Conservation (phyloP, 495 filamentous ascomycete genomes). For the Podospora anserina region DNA sequence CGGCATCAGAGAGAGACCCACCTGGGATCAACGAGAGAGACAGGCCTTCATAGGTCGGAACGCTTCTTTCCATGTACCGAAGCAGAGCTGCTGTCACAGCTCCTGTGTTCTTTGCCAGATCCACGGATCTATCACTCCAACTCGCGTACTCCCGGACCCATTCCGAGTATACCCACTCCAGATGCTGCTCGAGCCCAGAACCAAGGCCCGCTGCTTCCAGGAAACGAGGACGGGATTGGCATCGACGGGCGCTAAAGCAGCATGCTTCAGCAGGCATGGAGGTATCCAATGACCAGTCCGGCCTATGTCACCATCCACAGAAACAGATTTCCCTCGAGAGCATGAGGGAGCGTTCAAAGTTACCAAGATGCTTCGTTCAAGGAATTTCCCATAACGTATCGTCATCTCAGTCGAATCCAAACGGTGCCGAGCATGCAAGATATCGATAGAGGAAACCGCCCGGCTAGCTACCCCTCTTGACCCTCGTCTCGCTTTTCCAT, state of each 20-base stretch:
- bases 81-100: not conserved
- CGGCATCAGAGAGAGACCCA: not conserved
- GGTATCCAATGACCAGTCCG: not conserved
- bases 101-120: conserved; percentile 11
- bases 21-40: not conserved
- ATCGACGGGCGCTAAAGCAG: conserved; percentile 17
- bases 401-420: not conserved
- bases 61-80: conserved; percentile 6
- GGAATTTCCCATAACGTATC: not conserved
- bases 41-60: conserved; percentile 11
- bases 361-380: not conserved
- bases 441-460: conserved; percentile 1
- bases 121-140: conserved; percentile 16
- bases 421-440: not conserved
- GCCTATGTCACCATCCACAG: not conserved
- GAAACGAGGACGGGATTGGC: conserved; percentile 11
- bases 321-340: not conserved
- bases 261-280: not conserved
- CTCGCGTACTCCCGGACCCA: conserved; percentile 7
- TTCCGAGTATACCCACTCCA: conserved; percentile 3
- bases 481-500: conserved; percentile 2
- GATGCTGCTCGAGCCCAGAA: conserved; percentile 19
- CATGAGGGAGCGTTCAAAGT: too few relatives aligned
- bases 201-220: conserved; percentile 18
- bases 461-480: not conserved